Base-by-base conservation (phyloP, 1,284 basidiomycete genomes). In the Sphaerobolus stellatus region DNA sequence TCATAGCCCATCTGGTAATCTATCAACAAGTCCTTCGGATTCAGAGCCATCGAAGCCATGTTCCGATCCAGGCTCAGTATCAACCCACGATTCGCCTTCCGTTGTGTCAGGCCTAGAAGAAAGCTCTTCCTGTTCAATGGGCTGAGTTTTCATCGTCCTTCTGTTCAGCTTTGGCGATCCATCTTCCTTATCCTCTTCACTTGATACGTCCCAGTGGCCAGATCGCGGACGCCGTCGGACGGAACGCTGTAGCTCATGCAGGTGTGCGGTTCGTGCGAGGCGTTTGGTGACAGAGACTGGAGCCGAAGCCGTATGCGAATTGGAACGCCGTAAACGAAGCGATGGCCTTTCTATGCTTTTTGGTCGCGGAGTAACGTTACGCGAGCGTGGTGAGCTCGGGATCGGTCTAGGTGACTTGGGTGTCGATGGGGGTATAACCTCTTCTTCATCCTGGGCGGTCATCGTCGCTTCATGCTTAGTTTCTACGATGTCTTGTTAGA, bases 261-360 rank as follows among this genome's bases (percentile, higher is more conserved):
- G 59, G 72, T 90, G 88, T 2, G 88, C 83, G 4, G 76, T 86
- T 43, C 84, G 74, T 24, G 86, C 87, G 81, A 82, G 86, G 38
- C 76, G 75, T 56, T 78, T 81, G 36, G 79, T 79, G 20, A 80
- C 81, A 58, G 73, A 73, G 13, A 75, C 75, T 29, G 64, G 60
- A 41, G 68, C 43, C 45, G 55, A 51, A 18, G 60, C 48, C 30
- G 71, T 70, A 36, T 79, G 75, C 7, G 81, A 82, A 59, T 68
- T 78, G 25, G 78, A 75, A 16, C 78, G 75, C 50, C 75, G 74
- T 7, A 79, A 64, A 41, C 43, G 68, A 14, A 24, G 16, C 8
- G 34, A 14, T 25, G 47, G 52, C 30, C 52, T 38, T 29, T 38
- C 36, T 18, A 20, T 24, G 8, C 20, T 16, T 8, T 18, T 20